Conservation (phyloP, 805 yeast genomes). For the Blastobotrys terrestris region DNA sequence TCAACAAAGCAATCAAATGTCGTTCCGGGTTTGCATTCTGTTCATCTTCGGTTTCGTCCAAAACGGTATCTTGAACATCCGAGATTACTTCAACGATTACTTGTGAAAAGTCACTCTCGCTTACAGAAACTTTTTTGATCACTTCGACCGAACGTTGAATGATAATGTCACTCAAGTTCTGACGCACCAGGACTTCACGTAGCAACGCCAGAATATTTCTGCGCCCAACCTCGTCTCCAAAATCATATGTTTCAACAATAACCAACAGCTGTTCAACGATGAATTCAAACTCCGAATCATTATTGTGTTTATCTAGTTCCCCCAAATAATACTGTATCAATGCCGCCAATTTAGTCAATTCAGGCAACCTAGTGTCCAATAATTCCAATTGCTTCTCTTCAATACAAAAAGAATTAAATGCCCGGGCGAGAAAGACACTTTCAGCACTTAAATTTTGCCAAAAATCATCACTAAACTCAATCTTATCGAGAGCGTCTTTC, state of each 20-base stretch:
- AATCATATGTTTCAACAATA: constrained; percentile 69
- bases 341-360: constrained; percentile 63
- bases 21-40: constrained; percentile 14
- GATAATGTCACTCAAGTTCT: constrained; percentile 47
- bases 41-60: constrained; percentile 29
- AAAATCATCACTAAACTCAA: constrained; percentile 56
- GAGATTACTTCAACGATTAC: constrained; percentile 81
- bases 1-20: constrained; percentile 33
- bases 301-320: constrained; percentile 22
- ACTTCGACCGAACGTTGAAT: constrained; percentile 56
- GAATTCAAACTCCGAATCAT: constrained; percentile 59
- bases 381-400: constrained; percentile 45
- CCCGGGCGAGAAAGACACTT: constrained; percentile 62
- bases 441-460: constrained; percentile 73
- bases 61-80: constrained; percentile 66
- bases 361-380: constrained; percentile 71
- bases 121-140: constrained; percentile 62
- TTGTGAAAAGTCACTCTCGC: constrained; percentile 76
- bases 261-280: constrained; percentile 66
- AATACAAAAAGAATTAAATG: constrained; percentile 59
- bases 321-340: constrained; percentile 51
- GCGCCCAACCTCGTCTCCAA: constrained; percentile 85
- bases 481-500: constrained; percentile 53
- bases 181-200: constrained; percentile 42
- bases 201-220: constrained; percentile 60